Evolutionary conservation across 768 basidiomycete species (phyloP).

Genomic region (Sporobolomyces roseus): DNA sequence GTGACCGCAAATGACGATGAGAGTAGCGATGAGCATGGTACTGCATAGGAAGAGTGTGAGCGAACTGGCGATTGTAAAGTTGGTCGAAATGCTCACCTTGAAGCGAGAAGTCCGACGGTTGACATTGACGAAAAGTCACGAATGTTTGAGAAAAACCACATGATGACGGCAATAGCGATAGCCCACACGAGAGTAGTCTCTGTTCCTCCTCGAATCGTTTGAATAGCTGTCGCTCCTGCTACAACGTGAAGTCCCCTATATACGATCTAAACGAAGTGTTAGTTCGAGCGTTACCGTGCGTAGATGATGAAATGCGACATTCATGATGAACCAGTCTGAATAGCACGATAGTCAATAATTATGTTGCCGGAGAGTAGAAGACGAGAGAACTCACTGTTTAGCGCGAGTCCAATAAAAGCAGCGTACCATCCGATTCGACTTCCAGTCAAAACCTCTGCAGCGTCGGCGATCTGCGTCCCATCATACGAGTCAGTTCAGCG

Average conservation of each 20-base stretch:
- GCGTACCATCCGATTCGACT: slow-evolving; percentile 33
- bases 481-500: too few relatives aligned
- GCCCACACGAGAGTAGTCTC: slow-evolving; percentile 53
- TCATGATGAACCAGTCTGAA: slow-evolving; percentile 57
- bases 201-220: slow-evolving; percentile 49
- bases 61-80: background rate
- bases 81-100: slow-evolving; percentile 40
- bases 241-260: slow-evolving; percentile 53
- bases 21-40: slow-evolving; percentile 55
- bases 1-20: slow-evolving; percentile 52
- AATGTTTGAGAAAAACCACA: slow-evolving; percentile 45
- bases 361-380: background rate
- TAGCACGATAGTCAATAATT: slow-evolving; percentile 25
- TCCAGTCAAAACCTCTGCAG: slow-evolving; percentile 21
- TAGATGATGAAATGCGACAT: too few relatives aligned
- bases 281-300: too few relatives aligned
- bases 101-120: slow-evolving; percentile 48
- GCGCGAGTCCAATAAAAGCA: slow-evolving; percentile 37
- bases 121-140: slow-evolving; percentile 53
- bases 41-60: background rate
- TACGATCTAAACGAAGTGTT: too few relatives aligned
- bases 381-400: slow-evolving; percentile 31
- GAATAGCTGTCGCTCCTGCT: slow-evolving; percentile 50
- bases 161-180: slow-evolving; percentile 43
- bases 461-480: slow-evolving; percentile 36